A percentile compares a stretch with the other conserved stretches of the same genome.
Evolutionary conservation across 2,329 filamentous ascomycete genomes (phyloP).

Genomic region (Aaosphaeria arxii): DNA sequence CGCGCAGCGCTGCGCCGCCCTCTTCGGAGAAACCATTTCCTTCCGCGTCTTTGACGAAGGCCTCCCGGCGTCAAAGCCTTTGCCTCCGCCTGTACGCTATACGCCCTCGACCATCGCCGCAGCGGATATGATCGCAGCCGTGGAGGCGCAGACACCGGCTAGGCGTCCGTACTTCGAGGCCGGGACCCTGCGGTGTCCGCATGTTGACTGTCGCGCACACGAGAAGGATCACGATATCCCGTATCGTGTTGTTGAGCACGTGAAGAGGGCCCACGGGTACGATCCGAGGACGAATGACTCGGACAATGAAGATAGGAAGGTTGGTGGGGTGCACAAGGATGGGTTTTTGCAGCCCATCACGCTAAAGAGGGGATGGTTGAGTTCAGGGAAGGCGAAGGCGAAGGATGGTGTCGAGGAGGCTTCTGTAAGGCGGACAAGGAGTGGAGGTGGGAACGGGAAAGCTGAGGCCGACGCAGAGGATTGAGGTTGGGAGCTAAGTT

Average conservation of each 20-base stretch:
- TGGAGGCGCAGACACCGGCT: background rate
- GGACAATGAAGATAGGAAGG: conserved; percentile 48
- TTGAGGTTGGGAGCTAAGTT: background rate
- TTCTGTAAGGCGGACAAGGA: too few relatives aligned
- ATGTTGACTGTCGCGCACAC: conserved; percentile 26
- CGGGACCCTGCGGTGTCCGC: conserved; percentile 29
- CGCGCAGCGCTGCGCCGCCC: conserved; percentile 67
- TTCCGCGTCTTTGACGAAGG: conserved; percentile 56
- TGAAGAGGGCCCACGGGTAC: conserved; percentile 45
- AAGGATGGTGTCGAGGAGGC: background rate
- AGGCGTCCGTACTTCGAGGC: conserved; percentile 27
- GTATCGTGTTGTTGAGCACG: conserved; percentile 42
- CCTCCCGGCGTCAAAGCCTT: conserved; percentile 12
- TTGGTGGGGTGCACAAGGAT: conserved; percentile 65
- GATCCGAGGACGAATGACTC: conserved; percentile 38
- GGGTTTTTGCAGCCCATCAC: conserved; percentile 61
- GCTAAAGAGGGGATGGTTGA: conserved; percentile 26
- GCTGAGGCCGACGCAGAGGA: background rate
- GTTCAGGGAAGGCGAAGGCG: conserved; percentile 19
- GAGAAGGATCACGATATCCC: conserved; percentile 20
- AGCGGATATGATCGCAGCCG: background rate
- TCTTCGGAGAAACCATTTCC: conserved; percentile 72
- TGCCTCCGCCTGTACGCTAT: conserved; percentile 32
- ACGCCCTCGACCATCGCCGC: conserved; percentile 26
- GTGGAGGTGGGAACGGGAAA: background rate